These are phyloP conservation scores for Elsinoe arachidis DNA, from an alignment of 2,329 filamentous ascomycete genomes.

Conservation along the genomic window DNA sequence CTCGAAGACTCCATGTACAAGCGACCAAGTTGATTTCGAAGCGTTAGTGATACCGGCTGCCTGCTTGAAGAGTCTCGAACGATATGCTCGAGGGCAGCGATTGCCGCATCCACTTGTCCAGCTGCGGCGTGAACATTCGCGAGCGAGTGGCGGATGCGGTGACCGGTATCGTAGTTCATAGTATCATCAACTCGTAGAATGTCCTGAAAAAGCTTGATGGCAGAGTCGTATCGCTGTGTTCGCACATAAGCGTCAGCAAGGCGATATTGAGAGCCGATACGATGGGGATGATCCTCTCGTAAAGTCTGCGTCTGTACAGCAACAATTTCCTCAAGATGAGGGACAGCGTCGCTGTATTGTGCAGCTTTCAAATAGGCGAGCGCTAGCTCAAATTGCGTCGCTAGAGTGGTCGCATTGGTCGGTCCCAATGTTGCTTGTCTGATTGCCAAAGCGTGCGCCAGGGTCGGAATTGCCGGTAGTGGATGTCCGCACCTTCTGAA, in stretches of 20 bases:
- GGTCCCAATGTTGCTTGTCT: no score
- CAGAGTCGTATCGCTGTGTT: not conserved
- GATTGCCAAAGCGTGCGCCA: no score
- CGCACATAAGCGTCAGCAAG: not conserved
- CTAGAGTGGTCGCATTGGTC: no score
- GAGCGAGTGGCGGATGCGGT: not conserved
- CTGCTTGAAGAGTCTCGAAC: not conserved
- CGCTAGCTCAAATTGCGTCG: no score
- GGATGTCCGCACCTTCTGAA: no score
- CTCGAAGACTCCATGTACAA: not conserved
- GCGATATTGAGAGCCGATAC: not conserved
- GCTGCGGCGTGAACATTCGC: not conserved
- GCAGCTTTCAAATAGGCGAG: no score
- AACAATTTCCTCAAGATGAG: no score
- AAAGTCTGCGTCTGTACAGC: not conserved
- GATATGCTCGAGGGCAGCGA: not conserved
- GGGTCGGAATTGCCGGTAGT: no score
- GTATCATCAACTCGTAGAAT: not conserved
- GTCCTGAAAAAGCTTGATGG: not conserved
- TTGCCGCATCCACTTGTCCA: not conserved
- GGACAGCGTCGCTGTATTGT: no score
- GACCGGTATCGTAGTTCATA: not conserved
- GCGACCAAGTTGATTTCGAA: not conserved
- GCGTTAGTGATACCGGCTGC: not conserved
- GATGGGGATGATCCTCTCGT: not conserved